These are phyloP conservation scores for Murraya paniculata DNA, from an alignment of 345 rosid species.

Conservation along the genomic window DNA sequence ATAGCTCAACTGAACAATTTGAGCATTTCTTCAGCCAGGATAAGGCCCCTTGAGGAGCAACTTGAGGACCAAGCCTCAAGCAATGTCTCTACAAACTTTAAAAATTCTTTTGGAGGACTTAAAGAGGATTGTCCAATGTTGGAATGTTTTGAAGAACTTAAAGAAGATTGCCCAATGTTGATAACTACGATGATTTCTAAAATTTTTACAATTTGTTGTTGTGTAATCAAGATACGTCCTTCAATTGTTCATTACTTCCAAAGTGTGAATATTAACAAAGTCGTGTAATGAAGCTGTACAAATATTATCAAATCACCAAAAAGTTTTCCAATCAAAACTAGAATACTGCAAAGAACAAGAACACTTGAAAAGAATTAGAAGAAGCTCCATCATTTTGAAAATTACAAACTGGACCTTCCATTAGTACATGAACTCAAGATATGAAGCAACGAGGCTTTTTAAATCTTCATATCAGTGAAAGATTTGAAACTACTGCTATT, in stretches of 20 bases:
- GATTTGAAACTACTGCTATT: neutral
- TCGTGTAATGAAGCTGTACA: neutral
- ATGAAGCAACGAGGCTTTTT: neutral
- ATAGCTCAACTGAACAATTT: neutral
- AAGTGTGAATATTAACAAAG: neutral
- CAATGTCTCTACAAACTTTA: neutral
- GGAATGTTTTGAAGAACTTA: neutral
- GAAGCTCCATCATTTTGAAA: slow-evolving; percentile 4
- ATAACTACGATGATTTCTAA: neutral
- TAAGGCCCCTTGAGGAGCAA: neutral
- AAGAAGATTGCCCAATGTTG: neutral
- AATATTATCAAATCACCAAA: slow-evolving; percentile 1
- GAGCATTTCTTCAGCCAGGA: neutral
- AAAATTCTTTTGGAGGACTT: neutral
- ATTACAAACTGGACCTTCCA: neutral
- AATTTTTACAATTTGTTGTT: neutral
- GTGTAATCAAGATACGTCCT: neutral
- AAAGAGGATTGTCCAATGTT: neutral
- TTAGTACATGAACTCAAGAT: neutral
- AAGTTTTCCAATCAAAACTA: neutral
- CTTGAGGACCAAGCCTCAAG: neutral
- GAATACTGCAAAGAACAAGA: too few relatives aligned
- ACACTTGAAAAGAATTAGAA: neutral
- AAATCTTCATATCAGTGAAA: neutral
- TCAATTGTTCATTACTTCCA: neutral